Conservation (phyloP, 768 basidiomycete genomes). For the Kwoniella newhampshirensis region DNA sequence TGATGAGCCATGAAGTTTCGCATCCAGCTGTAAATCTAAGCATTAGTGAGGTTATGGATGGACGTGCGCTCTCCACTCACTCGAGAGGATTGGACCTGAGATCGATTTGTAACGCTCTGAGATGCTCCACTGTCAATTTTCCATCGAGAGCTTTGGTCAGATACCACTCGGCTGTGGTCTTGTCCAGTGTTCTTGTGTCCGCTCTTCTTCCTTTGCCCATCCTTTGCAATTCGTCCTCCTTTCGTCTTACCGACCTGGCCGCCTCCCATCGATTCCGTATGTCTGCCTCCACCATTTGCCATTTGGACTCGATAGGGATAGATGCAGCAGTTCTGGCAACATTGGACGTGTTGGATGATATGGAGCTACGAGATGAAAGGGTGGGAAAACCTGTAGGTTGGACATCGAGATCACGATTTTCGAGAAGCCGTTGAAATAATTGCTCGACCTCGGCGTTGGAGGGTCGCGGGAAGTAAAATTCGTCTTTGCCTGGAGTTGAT, state of each 20-base stretch:
- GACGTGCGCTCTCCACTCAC: conserved; percentile 56
- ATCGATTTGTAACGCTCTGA: conserved; percentile 66
- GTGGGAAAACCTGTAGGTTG: conserved; percentile 15
- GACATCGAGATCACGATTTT: conserved; percentile 63
- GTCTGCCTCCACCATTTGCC: conserved; percentile 82
- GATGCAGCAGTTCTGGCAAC: conserved; percentile 37
- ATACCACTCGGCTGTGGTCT: conserved; percentile 83
- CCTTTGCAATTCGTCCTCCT: conserved; percentile 62
- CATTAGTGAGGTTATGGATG: not conserved
- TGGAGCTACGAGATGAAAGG: conserved; percentile 30
- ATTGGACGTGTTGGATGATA: conserved; percentile 20
- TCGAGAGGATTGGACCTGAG: conserved; percentile 77
- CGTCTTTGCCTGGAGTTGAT: conserved; percentile 46
- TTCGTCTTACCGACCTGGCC: conserved; percentile 50
- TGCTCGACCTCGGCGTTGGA: conserved; percentile 73
- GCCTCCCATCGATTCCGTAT: conserved; percentile 74
- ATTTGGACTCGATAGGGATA: conserved; percentile 78
- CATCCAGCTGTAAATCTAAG: conserved; percentile 30
- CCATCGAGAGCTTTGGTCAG: conserved; percentile 85
- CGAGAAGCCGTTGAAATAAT: conserved; percentile 74
- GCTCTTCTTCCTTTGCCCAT: conserved; percentile 24
- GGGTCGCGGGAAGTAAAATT: conserved; percentile 74
- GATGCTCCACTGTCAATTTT: conserved; percentile 77
- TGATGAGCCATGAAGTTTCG: conserved; percentile 36
- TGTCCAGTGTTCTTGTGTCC: conserved; percentile 57